A percentile compares a stretch with the other conserved stretches of the same genome.
Conservation (phyloP, 2,329 filamentous ascomycete species). For the Cladosporium sphaerospermum region DNA sequence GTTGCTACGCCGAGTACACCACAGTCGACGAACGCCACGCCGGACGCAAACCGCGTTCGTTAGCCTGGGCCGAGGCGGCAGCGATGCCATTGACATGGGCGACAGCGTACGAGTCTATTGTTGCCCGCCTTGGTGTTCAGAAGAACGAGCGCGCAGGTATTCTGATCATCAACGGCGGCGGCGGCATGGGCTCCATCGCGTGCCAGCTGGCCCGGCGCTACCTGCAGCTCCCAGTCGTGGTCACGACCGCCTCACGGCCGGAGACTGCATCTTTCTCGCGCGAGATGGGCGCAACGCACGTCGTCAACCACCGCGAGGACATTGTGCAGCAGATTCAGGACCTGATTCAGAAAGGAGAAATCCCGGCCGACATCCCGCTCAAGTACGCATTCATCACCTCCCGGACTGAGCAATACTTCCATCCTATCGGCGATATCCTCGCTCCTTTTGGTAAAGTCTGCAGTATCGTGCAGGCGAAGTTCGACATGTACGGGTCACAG, state of each 20-base stretch:
- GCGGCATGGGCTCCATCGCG: slow-evolving; percentile 40
- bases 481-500: slow-evolving; percentile 41
- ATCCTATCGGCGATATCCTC: slow-evolving; percentile 33
- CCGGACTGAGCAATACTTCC: slow-evolving; percentile 38
- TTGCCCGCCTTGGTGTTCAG: slow-evolving; percentile 38
- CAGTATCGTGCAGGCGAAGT: slow-evolving; percentile 39
- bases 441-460: slow-evolving; percentile 42
- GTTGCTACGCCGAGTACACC: slow-evolving; percentile 38
- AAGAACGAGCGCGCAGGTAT: slow-evolving; percentile 27
- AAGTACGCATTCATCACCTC: slow-evolving; percentile 41
- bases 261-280: slow-evolving; percentile 37
- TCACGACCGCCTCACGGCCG: slow-evolving; percentile 38
- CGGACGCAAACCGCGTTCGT: slow-evolving; percentile 35
- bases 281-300: slow-evolving; percentile 39
- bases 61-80: slow-evolving; percentile 37
- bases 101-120: slow-evolving; percentile 40
- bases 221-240: slow-evolving; percentile 37
- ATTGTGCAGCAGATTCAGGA: slow-evolving; percentile 34
- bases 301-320: slow-evolving; percentile 39
- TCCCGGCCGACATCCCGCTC: slow-evolving; percentile 30
- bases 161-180: slow-evolving; percentile 40
- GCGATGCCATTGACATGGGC: slow-evolving; percentile 41
- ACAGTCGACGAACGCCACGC: slow-evolving; percentile 37
- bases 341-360: slow-evolving; percentile 18
- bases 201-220: slow-evolving; percentile 39